A percentile compares a stretch with the other conserved stretches of the same genome.
Conservation (phyloP, 2,329 filamentous ascomycete genomes). For the Penicillium sp. region DNA sequence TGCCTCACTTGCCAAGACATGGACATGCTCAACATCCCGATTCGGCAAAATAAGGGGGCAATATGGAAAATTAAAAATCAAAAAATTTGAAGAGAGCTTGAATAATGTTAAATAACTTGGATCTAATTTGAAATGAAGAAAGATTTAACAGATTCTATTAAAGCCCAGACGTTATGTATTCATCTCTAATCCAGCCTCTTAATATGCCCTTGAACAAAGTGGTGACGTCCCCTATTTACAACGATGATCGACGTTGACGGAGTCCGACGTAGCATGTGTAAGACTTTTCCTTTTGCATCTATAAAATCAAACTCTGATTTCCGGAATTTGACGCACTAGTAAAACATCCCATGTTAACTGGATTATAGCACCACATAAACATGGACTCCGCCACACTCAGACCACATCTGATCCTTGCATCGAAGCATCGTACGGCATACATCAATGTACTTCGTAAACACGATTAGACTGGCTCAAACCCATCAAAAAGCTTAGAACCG, state of each 20-base stretch:
- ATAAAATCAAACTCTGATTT: background rate
- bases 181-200: background rate
- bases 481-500: background rate
- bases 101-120: background rate
- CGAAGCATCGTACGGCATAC: background rate
- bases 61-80: background rate
- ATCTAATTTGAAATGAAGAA: background rate
- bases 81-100: background rate
- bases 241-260: background rate
- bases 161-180: background rate
- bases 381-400: constrained; percentile 1
- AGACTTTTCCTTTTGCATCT: background rate
- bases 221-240: constrained; percentile 3
- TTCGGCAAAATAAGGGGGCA: constrained; percentile 2
- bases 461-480: background rate
- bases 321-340: background rate
- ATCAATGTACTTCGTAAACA: background rate
- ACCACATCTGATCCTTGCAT: background rate
- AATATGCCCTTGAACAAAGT: background rate
- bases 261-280: background rate
- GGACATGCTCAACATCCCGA: background rate
- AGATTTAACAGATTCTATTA: background rate
- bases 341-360: background rate
- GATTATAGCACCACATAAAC: background rate
- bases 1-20: constrained; percentile 30